Conservation (phyloP, 176 grass and related monocot species). For the Zoysia pacifica region DNA sequence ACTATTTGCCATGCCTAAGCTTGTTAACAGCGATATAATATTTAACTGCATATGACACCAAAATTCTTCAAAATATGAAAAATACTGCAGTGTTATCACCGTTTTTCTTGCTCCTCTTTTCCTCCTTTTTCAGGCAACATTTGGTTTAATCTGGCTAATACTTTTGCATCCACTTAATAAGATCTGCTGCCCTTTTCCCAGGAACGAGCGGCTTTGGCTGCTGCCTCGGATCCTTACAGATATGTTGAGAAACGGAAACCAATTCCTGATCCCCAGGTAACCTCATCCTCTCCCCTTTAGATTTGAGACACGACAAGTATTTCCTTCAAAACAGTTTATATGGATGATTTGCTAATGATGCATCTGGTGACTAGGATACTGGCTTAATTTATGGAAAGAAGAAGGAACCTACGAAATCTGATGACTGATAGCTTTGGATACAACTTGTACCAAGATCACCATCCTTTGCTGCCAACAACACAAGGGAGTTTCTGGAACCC, state of each 20-base stretch:
- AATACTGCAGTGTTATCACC: not conserved
- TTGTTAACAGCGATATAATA: not conserved
- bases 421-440: slow-evolving; percentile 41
- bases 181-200: slow-evolving; percentile 13
- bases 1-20: not conserved
- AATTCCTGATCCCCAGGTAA: slow-evolving; percentile 93
- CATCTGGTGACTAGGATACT: slow-evolving; percentile 62
- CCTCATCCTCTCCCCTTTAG: not conserved
- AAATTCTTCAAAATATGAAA: not conserved
- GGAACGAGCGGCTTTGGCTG: slow-evolving; percentile 82
- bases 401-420: slow-evolving; percentile 53
- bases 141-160: not conserved
- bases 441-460: slow-evolving; percentile 23
- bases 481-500: slow-evolving; percentile 6
- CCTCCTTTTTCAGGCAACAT: not conserved
- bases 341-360: slow-evolving; percentile 26
- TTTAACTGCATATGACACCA: not conserved
- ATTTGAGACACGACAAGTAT: not conserved
- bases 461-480: not conserved
- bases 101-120: not conserved
- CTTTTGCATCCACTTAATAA: slow-evolving; percentile 8
- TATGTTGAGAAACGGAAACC: slow-evolving; percentile 95
- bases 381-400: slow-evolving; percentile 91
- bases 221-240: slow-evolving; percentile 76
- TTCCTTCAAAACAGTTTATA: not conserved